phyloP scores from a whole-genome alignment of 768 basidiomycete genomes.

The Xerocomus spinulosus region DNA sequence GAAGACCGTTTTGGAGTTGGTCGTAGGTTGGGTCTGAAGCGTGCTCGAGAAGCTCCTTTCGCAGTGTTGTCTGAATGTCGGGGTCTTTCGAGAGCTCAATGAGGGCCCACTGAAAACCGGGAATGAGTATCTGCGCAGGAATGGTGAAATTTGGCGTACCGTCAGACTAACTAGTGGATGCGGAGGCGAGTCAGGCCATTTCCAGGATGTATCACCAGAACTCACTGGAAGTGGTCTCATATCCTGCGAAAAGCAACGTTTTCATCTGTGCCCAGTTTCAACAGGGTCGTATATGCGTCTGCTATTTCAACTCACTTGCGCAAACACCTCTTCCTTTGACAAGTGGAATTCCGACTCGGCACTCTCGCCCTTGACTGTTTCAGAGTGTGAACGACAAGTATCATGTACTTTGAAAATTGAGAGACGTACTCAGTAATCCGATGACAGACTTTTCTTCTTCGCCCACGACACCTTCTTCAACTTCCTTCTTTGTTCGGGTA shows the following conservation, averaged over 20 bases:
- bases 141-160: not conserved
- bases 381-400: not conserved
- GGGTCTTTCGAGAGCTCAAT: conserved; percentile 48
- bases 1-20: conserved; percentile 44
- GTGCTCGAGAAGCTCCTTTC: conserved; percentile 45
- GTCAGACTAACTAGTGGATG: conserved; percentile 20
- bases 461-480: conserved; percentile 19
- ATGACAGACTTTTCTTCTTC: conserved; percentile 27
- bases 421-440: conserved; percentile 21
- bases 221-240: conserved; percentile 23
- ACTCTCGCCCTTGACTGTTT: conserved; percentile 36
- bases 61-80: conserved; percentile 44
- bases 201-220: not conserved
- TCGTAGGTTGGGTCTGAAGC: conserved; percentile 50
- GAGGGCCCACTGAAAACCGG: conserved; percentile 46
- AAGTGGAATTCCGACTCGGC: conserved; percentile 22
- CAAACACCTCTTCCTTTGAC: conserved; percentile 25
- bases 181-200: not conserved
- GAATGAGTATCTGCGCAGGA: not conserved
- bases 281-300: not conserved
- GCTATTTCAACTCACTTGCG: conserved; percentile 14
- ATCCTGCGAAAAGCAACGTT: conserved; percentile 18
- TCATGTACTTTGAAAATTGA: conserved; percentile 4
- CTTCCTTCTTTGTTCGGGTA: conserved; percentile 33
- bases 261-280: conserved; percentile 15